These are phyloP conservation scores for Candida michaelii DNA, from an alignment of 805 yeast species.

Conservation along the genomic window DNA sequence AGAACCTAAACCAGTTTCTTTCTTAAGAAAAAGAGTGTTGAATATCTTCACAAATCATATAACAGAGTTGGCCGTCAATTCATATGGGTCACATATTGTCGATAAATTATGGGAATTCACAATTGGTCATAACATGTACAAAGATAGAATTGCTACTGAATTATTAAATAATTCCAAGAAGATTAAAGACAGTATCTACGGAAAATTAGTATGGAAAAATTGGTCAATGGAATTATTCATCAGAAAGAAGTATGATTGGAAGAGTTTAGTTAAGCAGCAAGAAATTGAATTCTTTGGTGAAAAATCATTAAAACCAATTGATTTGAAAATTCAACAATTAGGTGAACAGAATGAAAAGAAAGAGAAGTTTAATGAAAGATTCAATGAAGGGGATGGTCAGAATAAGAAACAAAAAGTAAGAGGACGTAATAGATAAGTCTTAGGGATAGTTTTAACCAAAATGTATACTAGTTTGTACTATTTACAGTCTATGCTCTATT, in stretches of 20 bases:
- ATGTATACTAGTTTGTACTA: constrained; percentile 8
- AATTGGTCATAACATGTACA: constrained; percentile 71
- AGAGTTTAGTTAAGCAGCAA: constrained; percentile 51
- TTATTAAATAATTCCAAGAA: constrained; percentile 56
- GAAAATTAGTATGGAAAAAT: constrained; percentile 91
- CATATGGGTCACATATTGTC: constrained; percentile 88
- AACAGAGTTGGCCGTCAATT: constrained; percentile 70
- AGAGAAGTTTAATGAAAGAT: constrained; percentile 2
- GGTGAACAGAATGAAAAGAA: constrained; percentile 18
- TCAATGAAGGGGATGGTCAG: constrained; percentile 3
- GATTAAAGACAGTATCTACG: constrained; percentile 84
- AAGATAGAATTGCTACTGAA: constrained; percentile 80
- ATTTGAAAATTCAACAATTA: constrained; percentile 41
- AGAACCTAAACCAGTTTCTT: constrained; percentile 44
- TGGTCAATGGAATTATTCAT: constrained; percentile 84
- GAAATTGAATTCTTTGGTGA: constrained; percentile 29
- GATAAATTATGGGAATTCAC: constrained; percentile 85
- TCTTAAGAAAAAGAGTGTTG: constrained; percentile 66
- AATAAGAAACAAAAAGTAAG: constrained; percentile 13
- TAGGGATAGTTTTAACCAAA: not conserved
- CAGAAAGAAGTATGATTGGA: constrained; percentile 84
- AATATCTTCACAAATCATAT: constrained; percentile 58
- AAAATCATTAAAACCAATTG: constrained; percentile 29
- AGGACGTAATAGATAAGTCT: constrained; percentile 17
- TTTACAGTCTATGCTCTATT: constrained; percentile 3